Evolutionary conservation across 2,329 filamentous ascomycete genomes (phyloP).

Genomic region (Colletotrichum theobromicola): DNA sequence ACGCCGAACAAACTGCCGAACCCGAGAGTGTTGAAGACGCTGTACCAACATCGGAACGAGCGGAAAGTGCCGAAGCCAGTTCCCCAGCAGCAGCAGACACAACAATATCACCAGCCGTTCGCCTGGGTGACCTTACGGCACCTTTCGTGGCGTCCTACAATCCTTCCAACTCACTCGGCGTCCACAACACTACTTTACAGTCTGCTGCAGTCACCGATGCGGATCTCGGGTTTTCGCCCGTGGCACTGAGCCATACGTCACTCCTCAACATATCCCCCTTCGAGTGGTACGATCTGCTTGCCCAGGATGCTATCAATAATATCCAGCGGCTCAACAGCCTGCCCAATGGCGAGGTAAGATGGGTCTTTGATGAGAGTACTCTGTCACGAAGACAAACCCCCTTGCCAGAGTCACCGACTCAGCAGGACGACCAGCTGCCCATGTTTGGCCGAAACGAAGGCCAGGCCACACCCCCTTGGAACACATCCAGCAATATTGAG

Average conservation of each 20-base stretch:
- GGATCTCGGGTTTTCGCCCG: slow-evolving; percentile 5
- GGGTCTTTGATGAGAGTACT: slow-evolving; percentile 8
- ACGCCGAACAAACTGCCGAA: neutral
- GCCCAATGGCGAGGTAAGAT: neutral
- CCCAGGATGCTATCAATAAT: slow-evolving; percentile 12
- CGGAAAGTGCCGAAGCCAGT: neutral
- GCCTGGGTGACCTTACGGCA: neutral
- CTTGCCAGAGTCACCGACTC: neutral
- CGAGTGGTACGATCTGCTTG: slow-evolving; percentile 16
- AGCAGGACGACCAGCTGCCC: neutral
- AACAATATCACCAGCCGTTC: neutral
- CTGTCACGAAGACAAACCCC: slow-evolving; percentile 12
- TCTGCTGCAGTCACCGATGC: neutral
- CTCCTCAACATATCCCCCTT: slow-evolving; percentile 14
- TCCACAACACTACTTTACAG: neutral
- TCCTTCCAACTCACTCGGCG: neutral
- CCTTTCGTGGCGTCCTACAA: neutral
- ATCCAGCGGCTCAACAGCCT: slow-evolving; percentile 6
- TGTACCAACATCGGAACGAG: neutral
- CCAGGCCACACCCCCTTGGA: neutral
- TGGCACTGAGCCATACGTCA: slow-evolving; percentile 2
- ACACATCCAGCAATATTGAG: slow-evolving; percentile 1
- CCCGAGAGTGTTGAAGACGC: neutral
- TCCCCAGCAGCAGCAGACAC: neutral
- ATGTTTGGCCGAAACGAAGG: neutral